Base-by-base conservation (phyloP, 192 early-diverging fungal genomes). In the Dissophora ornata region DNA sequence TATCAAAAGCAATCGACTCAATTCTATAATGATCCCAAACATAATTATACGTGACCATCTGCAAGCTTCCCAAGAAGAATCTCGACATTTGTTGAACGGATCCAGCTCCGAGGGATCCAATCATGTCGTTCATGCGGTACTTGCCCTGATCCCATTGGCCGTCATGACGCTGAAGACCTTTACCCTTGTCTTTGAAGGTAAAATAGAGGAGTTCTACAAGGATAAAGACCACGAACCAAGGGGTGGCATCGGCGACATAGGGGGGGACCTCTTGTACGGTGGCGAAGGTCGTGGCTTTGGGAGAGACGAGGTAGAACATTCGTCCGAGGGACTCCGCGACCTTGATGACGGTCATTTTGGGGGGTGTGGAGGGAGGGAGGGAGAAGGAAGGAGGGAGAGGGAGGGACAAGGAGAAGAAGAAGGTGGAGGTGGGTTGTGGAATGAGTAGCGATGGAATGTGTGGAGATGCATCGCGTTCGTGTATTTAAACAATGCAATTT, bases 241-340 rank as follows among this genome's bases (percentile, higher is more conserved):
- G 82, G 24, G 85, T 79, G 4, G 87, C 80, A 56, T 84, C 79
- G 13, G 74, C 51, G 1, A 88, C 82, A 55, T 87, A 88, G 57
- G 86, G 69, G 13, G 85, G 85, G 0, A 88, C 84, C 22, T 84
- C 65, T 41, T 74, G 68, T 22, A 67, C 15, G 0, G 63, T 71
- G 15, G 30, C 64, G 61, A 84, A 87, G 1, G 66, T 79, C 1
- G 79, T 71, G 16, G 67, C 53, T 44, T 63, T 70, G 18, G 85
- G 85, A 9, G 70, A 67, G 32, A 87, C 84, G 19, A 88, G 19
- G 64, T 88, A 88, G 44, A 88, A 85, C 67, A 88, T 65, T 19
- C 86, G 80, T 40, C 83, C 83, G 29, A 82, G 67, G 47, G 80
- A 79, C 38, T 66, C 66, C 30, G 81, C 69, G 21, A 80, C 52